Percentiles rank a stretch among this genome's conserved stretches.
Evolutionary conservation across 352 stramenopile species (phyloP).

Genomic region (Pythium plurisporium): DNA sequence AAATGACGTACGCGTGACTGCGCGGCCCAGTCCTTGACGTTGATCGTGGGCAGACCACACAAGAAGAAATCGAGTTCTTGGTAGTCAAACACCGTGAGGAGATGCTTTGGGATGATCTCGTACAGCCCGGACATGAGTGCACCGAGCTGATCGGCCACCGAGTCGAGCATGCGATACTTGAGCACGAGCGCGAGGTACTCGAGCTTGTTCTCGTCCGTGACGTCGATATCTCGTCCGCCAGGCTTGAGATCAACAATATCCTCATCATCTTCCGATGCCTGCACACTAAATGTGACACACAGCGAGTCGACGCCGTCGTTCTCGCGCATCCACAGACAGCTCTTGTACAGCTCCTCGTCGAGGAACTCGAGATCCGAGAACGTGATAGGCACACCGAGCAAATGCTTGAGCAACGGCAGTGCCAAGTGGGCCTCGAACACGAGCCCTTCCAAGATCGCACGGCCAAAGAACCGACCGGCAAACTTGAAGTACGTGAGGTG

Average conservation of each 20-base stretch:
- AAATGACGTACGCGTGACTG: slow-evolving; percentile 68
- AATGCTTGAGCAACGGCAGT: slow-evolving; percentile 66
- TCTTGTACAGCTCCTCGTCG: slow-evolving; percentile 63
- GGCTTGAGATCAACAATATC: slow-evolving; percentile 89
- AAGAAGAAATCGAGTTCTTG: slow-evolving; percentile 77
- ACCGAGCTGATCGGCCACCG: slow-evolving; percentile 56
- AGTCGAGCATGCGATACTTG: slow-evolving; percentile 73
- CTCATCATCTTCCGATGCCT: slow-evolving; percentile 36
- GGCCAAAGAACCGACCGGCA: slow-evolving; percentile 55
- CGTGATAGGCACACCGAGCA: slow-evolving; percentile 67
- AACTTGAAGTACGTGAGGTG: slow-evolving; percentile 60
- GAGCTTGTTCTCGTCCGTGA: slow-evolving; percentile 96
- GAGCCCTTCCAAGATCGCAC: slow-evolving; percentile 60
- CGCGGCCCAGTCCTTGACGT: slow-evolving; percentile 55
- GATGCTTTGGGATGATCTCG: slow-evolving; percentile 60
- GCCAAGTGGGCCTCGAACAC: slow-evolving; percentile 59
- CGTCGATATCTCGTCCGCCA: slow-evolving; percentile 85
- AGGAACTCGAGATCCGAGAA: slow-evolving; percentile 76
- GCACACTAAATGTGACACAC: slow-evolving; percentile 69
- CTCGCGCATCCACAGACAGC: slow-evolving; percentile 58
- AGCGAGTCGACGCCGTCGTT: slow-evolving; percentile 53
- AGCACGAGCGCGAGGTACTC: slow-evolving; percentile 84
- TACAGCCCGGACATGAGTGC: slow-evolving; percentile 69
- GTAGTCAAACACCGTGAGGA: slow-evolving; percentile 75
- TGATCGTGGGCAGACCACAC: slow-evolving; percentile 67